Evolutionary conservation across 1,139 yeast species (phyloP).

Genomic region (Diutina neorugosa): DNA sequence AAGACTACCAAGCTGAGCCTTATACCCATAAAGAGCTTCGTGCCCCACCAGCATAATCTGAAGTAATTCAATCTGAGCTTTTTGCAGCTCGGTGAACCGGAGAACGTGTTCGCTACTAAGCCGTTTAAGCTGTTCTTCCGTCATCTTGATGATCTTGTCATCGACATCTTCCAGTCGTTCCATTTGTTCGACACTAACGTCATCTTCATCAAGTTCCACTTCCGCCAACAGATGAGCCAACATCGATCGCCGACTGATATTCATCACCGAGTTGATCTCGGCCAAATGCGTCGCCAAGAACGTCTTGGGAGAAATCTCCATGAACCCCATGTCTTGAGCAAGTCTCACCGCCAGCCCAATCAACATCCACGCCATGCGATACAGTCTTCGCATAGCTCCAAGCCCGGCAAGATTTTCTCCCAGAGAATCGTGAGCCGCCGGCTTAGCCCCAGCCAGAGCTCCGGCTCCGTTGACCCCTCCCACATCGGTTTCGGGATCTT

Average conservation of each 20-base stretch:
- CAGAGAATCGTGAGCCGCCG: slow-evolving; percentile 2
- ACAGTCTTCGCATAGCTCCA: slow-evolving; percentile 78
- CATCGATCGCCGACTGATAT: slow-evolving; percentile 58
- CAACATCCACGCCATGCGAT: slow-evolving; percentile 89
- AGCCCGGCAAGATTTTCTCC: slow-evolving; percentile 50
- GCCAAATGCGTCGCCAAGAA: slow-evolving; percentile 77
- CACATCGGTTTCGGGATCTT: slow-evolving; percentile 12
- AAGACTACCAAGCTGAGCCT: slow-evolving; percentile 41
- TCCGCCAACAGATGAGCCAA: slow-evolving; percentile 56
- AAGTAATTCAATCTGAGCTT: slow-evolving; percentile 67
- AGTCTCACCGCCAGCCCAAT: slow-evolving; percentile 78
- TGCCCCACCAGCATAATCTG: slow-evolving; percentile 77
- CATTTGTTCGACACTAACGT: slow-evolving; percentile 20
- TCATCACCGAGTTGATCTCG: slow-evolving; percentile 68
- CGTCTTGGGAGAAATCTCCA: slow-evolving; percentile 61
- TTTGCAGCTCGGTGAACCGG: slow-evolving; percentile 49
- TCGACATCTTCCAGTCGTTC: slow-evolving; percentile 20
- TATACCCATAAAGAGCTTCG: slow-evolving; percentile 65
- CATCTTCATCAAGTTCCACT: slow-evolving; percentile 23
- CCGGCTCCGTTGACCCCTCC: background rate
- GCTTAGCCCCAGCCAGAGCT: background rate
- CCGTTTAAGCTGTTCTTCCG: slow-evolving; percentile 25
- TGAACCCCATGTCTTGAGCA: slow-evolving; percentile 78
- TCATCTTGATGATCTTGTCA: slow-evolving; percentile 20
- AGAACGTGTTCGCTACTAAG: slow-evolving; percentile 17